These are phyloP conservation scores for Cyclotella atomus DNA, from an alignment of 108 stramenopile genomes.

Conservation along the genomic window DNA sequence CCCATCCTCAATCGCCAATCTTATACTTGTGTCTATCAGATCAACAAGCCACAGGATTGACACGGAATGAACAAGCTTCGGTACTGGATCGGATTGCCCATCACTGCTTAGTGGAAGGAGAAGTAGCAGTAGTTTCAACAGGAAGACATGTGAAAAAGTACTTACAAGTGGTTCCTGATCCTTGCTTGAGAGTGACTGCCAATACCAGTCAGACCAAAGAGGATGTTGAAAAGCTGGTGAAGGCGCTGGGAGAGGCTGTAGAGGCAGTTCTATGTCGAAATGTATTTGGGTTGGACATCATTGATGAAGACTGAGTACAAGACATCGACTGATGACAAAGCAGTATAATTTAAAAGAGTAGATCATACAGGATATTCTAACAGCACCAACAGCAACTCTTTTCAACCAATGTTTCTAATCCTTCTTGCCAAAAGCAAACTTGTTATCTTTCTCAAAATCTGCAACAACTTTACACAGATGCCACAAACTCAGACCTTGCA, in stretches of 20 bases:
- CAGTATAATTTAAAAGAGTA: conserved; percentile 5
- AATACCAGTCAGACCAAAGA: conserved; percentile 69
- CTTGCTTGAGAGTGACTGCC: conserved; percentile 76
- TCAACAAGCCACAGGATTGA: conserved; percentile 43
- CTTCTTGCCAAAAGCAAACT: not conserved
- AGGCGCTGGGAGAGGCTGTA: conserved; percentile 41
- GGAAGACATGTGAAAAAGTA: conserved; percentile 57
- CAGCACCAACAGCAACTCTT: not conserved
- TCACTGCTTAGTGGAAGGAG: conserved; percentile 62
- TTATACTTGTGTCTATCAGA: conserved; percentile 71
- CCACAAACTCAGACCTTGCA: conserved; percentile 72
- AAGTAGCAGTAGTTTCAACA: conserved; percentile 75
- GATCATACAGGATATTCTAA: not conserved
- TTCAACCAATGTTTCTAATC: not conserved
- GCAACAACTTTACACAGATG: conserved; percentile 41
- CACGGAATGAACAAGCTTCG: conserved; percentile 54
- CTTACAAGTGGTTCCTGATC: conserved; percentile 71
- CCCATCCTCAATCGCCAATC: conserved; percentile 79
- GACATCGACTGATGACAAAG: too few relatives aligned
- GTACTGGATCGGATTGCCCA: conserved; percentile 74
- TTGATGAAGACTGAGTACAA: too few relatives aligned
- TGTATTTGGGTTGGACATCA: conserved; percentile 11
- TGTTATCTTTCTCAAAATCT: not conserved
- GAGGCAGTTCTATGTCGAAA: conserved; percentile 26
- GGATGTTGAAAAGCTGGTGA: conserved; percentile 64